These are phyloP conservation scores for Lyophyllum atratum DNA, from an alignment of 768 basidiomycete species.

Conservation along the genomic window DNA sequence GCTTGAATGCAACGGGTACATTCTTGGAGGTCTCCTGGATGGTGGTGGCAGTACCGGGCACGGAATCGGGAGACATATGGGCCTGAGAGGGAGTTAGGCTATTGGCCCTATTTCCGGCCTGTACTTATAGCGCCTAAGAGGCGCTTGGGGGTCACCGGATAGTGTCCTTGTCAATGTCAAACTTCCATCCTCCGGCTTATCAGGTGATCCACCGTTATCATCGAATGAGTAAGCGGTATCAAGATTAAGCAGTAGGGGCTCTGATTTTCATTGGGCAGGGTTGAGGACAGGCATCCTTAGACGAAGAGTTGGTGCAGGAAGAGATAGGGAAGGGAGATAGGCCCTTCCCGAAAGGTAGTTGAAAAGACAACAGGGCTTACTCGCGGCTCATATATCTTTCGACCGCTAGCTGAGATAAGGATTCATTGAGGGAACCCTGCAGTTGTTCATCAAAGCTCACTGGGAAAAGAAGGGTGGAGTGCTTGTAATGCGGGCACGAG, in stretches of 20 bases:
- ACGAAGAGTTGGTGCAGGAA: too few relatives aligned
- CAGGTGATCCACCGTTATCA: constrained; percentile 1
- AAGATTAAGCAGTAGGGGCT: neutral
- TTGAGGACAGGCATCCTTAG: too few relatives aligned
- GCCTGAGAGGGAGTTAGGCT: constrained; percentile 20
- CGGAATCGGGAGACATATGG: constrained; percentile 18
- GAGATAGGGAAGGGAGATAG: too few relatives aligned
- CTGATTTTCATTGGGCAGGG: too few relatives aligned
- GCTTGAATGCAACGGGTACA: constrained; percentile 31
- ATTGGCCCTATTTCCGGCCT: constrained; percentile 14
- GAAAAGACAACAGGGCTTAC: neutral
- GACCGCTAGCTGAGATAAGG: neutral
- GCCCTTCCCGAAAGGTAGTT: neutral
- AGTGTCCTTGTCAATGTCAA: neutral
- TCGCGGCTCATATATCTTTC: too few relatives aligned
- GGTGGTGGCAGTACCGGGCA: constrained; percentile 26
- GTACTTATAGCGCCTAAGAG: constrained; percentile 18
- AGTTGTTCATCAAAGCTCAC: neutral
- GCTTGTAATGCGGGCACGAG: neutral
- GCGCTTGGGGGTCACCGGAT: constrained; percentile 7
- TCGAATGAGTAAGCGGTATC: neutral
- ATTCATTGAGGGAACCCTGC: neutral
- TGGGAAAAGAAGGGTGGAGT: neutral
- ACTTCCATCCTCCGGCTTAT: neutral
- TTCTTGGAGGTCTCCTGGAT: constrained; percentile 17